phyloP scores from a whole-genome alignment of 2,329 filamentous ascomycete genomes.

The Cladosporium sp. region DNA sequence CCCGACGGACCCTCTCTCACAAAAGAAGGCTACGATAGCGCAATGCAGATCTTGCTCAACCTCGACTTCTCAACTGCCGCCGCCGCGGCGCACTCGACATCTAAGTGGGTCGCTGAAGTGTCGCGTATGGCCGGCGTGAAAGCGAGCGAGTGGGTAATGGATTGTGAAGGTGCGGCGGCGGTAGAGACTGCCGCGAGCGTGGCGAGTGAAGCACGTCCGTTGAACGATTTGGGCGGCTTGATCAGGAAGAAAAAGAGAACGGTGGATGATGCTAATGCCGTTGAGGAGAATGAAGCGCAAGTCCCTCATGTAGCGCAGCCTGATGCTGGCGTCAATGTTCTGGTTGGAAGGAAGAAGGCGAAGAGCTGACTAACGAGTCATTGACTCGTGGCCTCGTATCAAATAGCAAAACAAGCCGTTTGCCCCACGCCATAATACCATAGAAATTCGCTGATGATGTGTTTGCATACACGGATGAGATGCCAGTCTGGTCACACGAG shows the following conservation, averaged over 20 bases:
- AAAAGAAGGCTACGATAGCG: constrained; percentile 41
- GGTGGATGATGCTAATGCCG: constrained; percentile 17
- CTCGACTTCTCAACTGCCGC: constrained; percentile 67
- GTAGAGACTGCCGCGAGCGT: constrained; percentile 1
- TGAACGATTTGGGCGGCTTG: constrained; percentile 35
- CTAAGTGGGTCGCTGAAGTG: constrained; percentile 63
- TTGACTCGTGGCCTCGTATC: too few species aligned
- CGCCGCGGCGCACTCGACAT: constrained; percentile 61
- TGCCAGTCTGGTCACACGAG: too few species aligned
- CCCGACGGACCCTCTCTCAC: constrained; percentile 22
- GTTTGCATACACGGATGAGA: too few species aligned
- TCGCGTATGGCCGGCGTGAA: constrained; percentile 4
- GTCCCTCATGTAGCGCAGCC: neutral
- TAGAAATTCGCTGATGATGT: too few species aligned
- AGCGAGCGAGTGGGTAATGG: constrained; percentile 19
- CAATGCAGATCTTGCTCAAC: constrained; percentile 59
- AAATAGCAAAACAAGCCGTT: too few species aligned
- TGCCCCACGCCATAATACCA: too few species aligned
- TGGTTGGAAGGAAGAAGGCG: constrained; percentile 56
- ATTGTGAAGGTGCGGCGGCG: constrained; percentile 18
- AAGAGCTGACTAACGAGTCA: constrained; percentile 38
- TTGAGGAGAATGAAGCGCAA: constrained; percentile 5
- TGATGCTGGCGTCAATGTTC: constrained; percentile 42
- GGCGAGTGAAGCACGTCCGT: constrained; percentile 8
- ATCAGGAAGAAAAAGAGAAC: constrained; percentile 50